Evolutionary conservation across 495 filamentous ascomycete species (phyloP).

Genomic region (Penicillium daleae): DNA sequence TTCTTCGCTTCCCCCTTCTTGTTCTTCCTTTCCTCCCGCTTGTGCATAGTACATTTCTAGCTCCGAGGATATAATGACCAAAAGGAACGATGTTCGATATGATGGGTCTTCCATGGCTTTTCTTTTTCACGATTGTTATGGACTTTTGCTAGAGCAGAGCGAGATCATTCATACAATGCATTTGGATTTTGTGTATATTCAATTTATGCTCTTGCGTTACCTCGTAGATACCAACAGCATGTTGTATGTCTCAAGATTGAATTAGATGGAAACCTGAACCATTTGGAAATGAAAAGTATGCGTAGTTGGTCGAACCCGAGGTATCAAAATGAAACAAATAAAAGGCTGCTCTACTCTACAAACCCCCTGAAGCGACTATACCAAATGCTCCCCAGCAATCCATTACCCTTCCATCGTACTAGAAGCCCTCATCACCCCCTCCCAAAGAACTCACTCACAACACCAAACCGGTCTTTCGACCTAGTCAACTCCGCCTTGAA

Average conservation of each 20-base stretch:
- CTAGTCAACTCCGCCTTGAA: slow-evolving; percentile 81
- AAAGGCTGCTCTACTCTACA: slow-evolving; percentile 7
- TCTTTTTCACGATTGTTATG: background rate
- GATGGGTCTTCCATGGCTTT: slow-evolving; percentile 5
- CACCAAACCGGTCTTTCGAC: slow-evolving; percentile 82
- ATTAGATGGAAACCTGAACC: background rate
- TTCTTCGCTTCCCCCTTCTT: background rate
- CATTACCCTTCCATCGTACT: slow-evolving; percentile 40
- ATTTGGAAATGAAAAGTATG: background rate
- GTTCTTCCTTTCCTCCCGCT: background rate
- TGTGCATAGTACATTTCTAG: slow-evolving; percentile 22
- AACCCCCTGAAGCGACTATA: background rate
- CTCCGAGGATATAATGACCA: slow-evolving; percentile 16
- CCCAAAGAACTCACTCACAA: slow-evolving; percentile 92
- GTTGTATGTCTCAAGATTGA: background rate
- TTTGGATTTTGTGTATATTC: slow-evolving; percentile 8
- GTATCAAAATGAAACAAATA: background rate
- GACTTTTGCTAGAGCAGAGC: slow-evolving; percentile 22
- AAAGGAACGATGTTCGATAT: slow-evolving; percentile 15
- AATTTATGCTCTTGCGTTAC: background rate
- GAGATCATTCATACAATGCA: slow-evolving; percentile 21
- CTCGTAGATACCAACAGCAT: background rate
- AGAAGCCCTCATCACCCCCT: slow-evolving; percentile 78
- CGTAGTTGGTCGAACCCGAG: background rate
- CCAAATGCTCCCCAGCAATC: background rate